Evolutionary conservation across 768 basidiomycete genomes (phyloP).

Genomic region (Lenzites betulinus): DNA sequence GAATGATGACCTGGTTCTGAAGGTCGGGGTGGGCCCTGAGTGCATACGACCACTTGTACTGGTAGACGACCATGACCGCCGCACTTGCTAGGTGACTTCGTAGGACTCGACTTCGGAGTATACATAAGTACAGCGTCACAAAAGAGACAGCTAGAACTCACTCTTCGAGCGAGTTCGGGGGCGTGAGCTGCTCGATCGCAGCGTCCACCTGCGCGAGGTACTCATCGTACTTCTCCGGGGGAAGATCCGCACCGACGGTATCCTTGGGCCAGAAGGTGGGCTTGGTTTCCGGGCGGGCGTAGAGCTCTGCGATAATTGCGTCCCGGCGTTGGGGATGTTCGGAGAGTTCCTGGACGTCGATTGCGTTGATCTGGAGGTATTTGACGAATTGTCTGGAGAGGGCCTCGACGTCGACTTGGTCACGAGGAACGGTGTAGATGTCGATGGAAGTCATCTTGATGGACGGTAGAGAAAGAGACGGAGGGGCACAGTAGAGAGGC

Average conservation of each 20-base stretch:
- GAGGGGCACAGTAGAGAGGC: too few species aligned
- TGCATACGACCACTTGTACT: neutral
- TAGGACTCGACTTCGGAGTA: neutral
- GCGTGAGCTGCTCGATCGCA: neutral
- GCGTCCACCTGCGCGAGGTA: conserved; percentile 1
- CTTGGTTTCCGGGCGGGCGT: neutral
- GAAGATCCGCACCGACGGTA: neutral
- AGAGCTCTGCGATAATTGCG: neutral
- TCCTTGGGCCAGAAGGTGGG: neutral
- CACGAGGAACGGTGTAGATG: conserved; percentile 3
- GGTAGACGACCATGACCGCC: neutral
- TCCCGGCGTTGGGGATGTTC: neutral
- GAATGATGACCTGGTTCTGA: neutral
- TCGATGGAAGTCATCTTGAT: neutral
- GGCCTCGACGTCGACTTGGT: conserved; percentile 6
- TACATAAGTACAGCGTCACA: neutral
- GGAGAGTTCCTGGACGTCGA: neutral
- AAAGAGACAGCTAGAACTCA: neutral
- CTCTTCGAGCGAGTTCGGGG: neutral
- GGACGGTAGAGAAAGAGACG: too few species aligned
- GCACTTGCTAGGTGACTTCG: neutral
- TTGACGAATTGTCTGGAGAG: neutral
- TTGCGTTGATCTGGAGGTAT: neutral
- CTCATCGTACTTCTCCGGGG: neutral
- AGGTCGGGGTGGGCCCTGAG: neutral